These are phyloP conservation scores for Camelina laxa DNA, from an alignment of 345 rosid genomes.

Conservation along the genomic window DNA sequence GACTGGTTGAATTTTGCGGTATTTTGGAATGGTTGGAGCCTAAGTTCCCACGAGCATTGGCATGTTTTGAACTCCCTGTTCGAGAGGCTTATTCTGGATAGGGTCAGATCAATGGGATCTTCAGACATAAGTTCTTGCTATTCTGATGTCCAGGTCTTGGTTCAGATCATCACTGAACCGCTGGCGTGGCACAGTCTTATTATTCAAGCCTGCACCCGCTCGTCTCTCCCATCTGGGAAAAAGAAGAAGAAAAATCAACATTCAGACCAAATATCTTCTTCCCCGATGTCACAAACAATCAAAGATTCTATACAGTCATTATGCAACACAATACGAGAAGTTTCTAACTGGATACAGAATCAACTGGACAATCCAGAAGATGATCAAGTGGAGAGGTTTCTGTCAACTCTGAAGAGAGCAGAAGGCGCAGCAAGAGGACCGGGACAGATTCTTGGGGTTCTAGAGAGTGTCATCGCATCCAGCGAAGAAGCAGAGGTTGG, in stretches of 20 bases:
- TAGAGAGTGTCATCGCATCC: constrained; percentile 54
- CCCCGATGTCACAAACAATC: constrained; percentile 48
- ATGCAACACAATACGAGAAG: constrained; percentile 55
- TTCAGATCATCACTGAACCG: constrained; percentile 80
- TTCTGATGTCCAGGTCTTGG: constrained; percentile 57
- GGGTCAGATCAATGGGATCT: constrained; percentile 54
- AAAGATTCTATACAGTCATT: constrained; percentile 60
- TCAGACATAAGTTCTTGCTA: constrained; percentile 53
- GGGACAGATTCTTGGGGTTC: constrained; percentile 62
- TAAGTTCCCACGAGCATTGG: constrained; percentile 67
- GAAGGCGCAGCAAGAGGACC: constrained; percentile 61
- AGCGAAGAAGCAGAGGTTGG: constrained; percentile 61
- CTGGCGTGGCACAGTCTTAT: constrained; percentile 87
- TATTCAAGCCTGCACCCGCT: constrained; percentile 73
- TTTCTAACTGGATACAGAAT: constrained; percentile 54
- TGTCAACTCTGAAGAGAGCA: constrained; percentile 51
- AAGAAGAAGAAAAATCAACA: constrained; percentile 85
- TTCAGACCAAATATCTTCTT: constrained; percentile 52
- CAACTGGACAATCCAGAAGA: constrained; percentile 61
- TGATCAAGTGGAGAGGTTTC: constrained; percentile 55
- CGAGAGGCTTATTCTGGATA: constrained; percentile 58
- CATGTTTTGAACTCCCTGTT: constrained; percentile 60
- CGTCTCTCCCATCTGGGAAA: constrained; percentile 80
- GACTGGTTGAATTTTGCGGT: constrained; percentile 90
- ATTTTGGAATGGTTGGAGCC: constrained; percentile 80